Conservation (phyloP, 2,329 filamentous ascomycete genomes). For the Mycosphaerella arachidis region DNA sequence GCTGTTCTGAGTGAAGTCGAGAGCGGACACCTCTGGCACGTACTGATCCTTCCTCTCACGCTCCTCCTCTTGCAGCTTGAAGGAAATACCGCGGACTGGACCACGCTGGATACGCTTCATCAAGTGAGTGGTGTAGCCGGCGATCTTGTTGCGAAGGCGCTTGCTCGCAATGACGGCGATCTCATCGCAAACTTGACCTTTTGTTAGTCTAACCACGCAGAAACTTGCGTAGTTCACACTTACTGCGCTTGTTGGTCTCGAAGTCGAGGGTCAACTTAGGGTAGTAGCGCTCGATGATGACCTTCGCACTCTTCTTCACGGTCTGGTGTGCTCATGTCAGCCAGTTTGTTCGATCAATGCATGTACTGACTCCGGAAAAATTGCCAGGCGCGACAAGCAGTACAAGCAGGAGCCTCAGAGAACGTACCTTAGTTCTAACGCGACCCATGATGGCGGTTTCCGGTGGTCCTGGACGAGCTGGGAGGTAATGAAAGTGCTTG, state of each 20-base stretch:
- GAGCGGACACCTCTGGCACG: conserved; percentile 96
- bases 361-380: too few species aligned
- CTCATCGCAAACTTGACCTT: conserved; percentile 75
- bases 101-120: conserved; percentile 99
- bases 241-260: conserved; percentile 95
- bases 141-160: conserved; percentile 99
- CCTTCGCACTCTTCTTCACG: conserved; percentile 89
- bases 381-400: too few species aligned
- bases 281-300: conserved; percentile 97
- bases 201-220: too few species aligned
- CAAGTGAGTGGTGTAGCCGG: conserved; percentile 90
- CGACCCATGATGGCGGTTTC: conserved; percentile 49
- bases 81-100: conserved; percentile 98
- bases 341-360: too few species aligned
- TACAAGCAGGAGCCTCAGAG: too few species aligned
- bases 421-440: conserved; percentile 46
- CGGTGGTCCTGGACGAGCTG: conserved; percentile 7
- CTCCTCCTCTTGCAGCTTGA: conserved; percentile 99
- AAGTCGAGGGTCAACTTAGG: conserved; percentile 98
- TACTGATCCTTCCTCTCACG: conserved; percentile 99
- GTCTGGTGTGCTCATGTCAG: conserved; percentile 38
- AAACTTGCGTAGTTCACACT: too few species aligned
- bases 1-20: conserved; percentile 93
- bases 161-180: conserved; percentile 99
- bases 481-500: conserved; percentile 6